Conservation (phyloP, 768 basidiomycete genomes). For the Boletus fagicola region DNA sequence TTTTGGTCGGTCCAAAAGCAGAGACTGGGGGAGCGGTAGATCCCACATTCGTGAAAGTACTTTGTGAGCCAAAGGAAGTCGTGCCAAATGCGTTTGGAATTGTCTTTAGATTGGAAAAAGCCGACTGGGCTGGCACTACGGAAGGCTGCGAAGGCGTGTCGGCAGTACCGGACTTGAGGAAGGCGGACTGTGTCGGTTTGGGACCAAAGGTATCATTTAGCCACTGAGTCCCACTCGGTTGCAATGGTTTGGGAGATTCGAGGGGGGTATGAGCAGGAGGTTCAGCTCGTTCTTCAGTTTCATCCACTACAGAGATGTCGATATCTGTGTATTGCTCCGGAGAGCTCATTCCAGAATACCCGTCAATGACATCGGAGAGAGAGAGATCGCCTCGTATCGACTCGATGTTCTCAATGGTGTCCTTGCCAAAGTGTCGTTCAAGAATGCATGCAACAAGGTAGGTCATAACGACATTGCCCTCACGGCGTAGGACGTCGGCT, state of each 20-base stretch:
- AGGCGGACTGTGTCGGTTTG: constrained; percentile 26
- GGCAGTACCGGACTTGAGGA: constrained; percentile 14
- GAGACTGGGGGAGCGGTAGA: neutral
- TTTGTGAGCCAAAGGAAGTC: constrained; percentile 18
- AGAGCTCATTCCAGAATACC: constrained; percentile 36
- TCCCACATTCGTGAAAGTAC: constrained; percentile 2
- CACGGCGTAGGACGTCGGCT: constrained; percentile 58
- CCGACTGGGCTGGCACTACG: constrained; percentile 22
- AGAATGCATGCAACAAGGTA: constrained; percentile 89
- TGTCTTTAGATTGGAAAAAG: constrained; percentile 36
- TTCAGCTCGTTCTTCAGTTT: constrained; percentile 20
- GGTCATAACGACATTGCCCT: constrained; percentile 68
- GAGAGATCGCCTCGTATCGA: constrained; percentile 54
- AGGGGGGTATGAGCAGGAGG: neutral
- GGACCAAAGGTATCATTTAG: constrained; percentile 32
- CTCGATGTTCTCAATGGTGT: constrained; percentile 76
- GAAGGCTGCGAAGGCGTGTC: constrained; percentile 16
- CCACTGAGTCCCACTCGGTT: constrained; percentile 35
- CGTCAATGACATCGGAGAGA: constrained; percentile 69
- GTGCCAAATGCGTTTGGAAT: constrained; percentile 36
- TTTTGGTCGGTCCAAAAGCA: constrained; percentile 8
- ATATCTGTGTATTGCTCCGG: constrained; percentile 28
- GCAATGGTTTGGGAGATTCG: constrained; percentile 12
- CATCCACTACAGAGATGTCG: constrained; percentile 24
- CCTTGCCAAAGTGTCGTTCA: constrained; percentile 81